phyloP scores from a whole-genome alignment of 1,284 basidiomycete genomes.

The Marasmius sp. region DNA sequence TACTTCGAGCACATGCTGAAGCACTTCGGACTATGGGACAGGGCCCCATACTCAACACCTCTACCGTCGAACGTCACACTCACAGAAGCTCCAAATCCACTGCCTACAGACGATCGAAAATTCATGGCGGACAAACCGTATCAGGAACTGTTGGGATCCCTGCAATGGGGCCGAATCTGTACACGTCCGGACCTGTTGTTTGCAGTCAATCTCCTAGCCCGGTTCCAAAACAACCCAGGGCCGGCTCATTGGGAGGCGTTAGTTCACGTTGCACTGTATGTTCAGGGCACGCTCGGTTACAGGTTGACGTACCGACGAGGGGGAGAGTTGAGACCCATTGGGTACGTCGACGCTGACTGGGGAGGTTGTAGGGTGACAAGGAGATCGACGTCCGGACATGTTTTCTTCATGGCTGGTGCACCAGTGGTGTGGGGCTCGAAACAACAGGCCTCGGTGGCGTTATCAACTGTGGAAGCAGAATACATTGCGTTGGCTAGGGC shows the following conservation, averaged over 20 bases:
- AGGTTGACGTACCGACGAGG: not conserved
- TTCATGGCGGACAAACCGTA: constrained; percentile 6
- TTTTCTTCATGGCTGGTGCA: constrained; percentile 11
- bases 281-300: not conserved
- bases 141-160: not conserved
- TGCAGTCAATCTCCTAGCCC: constrained; percentile 19
- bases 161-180: not conserved
- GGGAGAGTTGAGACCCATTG: too few relatives aligned
- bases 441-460: constrained; percentile 26
- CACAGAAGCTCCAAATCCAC: not conserved
- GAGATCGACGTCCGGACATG: not conserved
- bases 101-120: not conserved
- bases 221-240: constrained; percentile 19
- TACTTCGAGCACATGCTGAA: constrained; percentile 2
- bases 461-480: constrained; percentile 35
- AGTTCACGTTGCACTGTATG: constrained; percentile 13
- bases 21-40: not conserved
- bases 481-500: constrained; percentile 31
- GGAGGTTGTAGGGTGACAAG: not conserved
- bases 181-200: constrained; percentile 28
- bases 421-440: constrained; percentile 29
- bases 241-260: constrained; percentile 2
- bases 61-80: not conserved
- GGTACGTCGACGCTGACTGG: not conserved
- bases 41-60: not conserved